Base-by-base conservation (phyloP, 2,329 filamentous ascomycete genomes). In the Zopfia rhizophila region DNA sequence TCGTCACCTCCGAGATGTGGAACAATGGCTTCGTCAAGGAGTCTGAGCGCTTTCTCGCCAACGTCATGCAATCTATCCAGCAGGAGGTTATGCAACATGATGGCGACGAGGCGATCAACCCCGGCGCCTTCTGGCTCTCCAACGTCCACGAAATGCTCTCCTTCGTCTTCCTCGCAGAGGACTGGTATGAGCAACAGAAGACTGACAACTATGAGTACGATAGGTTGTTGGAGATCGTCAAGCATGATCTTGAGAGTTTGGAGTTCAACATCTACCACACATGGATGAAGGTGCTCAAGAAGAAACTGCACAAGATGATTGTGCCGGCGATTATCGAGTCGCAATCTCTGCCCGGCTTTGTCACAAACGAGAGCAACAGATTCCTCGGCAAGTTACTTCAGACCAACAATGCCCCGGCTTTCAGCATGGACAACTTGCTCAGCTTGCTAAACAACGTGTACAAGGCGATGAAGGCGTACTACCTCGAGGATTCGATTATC, bases 251-350 rank as follows among this genome's bases (percentile, higher is more conserved):
- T 38, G 94, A 99, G 78, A 96, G 90, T 74, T 81, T 99, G 55
- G 94, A 99, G 76, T 99, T 99, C 81, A 99, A 99, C 79, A 99
- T 99, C 65, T 99, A 99, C 76, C 94, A 99, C 76, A 99, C 94
- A 18, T 99, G 94, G 94, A 99, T 99, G 94, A 99, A 99, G 82
- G 90, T 97, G 45, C 79, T 99, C 67, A 99, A 99, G 84, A 97
- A 97, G 85, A 96, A 96, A 78, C 82, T 99, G 55, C 91, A 95
- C 66, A 97, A 97, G 83, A 99, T 99, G 94, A 95, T 99, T 66
- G 96, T 99, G 40, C 94, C 94, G 1, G 94, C 94, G 44, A 99
- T 99, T 72, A 99, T 99, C 66, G 94, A 99, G 74, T 97, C 93
- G 35, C 94, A 99, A 74, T 97, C 94, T 17, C 85, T 99, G 52